phyloP scores from a whole-genome alignment of 305 asterid species.

The Fraxinus paxiana region DNA sequence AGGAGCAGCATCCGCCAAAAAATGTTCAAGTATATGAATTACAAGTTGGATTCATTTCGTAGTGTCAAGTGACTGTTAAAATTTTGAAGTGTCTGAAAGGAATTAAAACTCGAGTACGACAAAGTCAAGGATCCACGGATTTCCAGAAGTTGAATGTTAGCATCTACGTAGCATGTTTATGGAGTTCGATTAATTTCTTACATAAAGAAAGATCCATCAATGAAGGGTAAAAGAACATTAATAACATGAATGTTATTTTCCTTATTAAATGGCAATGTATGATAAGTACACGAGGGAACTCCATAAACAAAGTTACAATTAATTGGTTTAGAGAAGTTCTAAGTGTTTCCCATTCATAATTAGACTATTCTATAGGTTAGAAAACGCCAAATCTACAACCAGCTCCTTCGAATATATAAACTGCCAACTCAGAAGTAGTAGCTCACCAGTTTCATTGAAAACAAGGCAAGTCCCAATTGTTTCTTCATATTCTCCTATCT shows the following conservation, averaged over 20 bases:
- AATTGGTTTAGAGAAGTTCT: neutral
- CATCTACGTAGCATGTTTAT: neutral
- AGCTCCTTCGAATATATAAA: neutral
- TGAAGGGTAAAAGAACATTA: neutral
- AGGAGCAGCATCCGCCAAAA: conserved; percentile 43
- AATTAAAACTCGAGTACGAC: neutral
- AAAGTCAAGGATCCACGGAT: neutral
- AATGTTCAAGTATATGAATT: neutral
- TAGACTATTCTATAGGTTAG: neutral
- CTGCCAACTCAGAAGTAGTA: neutral
- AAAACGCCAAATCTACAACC: neutral
- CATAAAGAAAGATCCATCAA: neutral
- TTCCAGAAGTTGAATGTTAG: neutral
- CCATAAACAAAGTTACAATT: neutral
- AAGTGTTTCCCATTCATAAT: neutral
- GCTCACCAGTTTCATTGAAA: conserved; percentile 66
- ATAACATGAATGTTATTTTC: neutral
- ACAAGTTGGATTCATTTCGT: neutral
- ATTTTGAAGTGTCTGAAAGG: neutral
- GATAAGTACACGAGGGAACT: neutral
- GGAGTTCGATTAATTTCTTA: neutral
- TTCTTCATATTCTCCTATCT: conserved; percentile 81
- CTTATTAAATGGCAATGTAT: neutral
- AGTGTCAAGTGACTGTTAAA: neutral
- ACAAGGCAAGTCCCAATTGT: conserved; percentile 78